These are phyloP conservation scores for Aspergillus jensenii DNA, from an alignment of 2,329 filamentous ascomycete species.

Conservation along the genomic window DNA sequence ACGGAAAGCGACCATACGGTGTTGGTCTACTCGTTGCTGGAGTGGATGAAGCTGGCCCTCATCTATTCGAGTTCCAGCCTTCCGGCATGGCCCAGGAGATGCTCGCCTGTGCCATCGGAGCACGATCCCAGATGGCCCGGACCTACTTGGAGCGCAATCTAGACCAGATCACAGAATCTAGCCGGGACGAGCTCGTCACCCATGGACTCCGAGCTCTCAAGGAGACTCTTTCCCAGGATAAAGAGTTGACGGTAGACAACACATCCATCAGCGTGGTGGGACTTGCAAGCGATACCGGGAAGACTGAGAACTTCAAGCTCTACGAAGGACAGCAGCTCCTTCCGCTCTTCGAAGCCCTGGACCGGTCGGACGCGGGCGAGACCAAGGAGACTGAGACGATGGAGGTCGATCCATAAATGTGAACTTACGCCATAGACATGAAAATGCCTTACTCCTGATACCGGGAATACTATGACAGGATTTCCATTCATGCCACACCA, in stretches of 20 bases:
- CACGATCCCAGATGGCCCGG: constrained; percentile 93
- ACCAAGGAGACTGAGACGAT: constrained; percentile 48
- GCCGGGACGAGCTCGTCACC: constrained; percentile 80
- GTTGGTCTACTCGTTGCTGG: constrained; percentile 90
- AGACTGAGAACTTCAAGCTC: constrained; percentile 78
- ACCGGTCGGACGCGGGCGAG: constrained; percentile 45
- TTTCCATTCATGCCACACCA: not conserved
- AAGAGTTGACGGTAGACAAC: constrained; percentile 96
- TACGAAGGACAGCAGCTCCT: constrained; percentile 87
- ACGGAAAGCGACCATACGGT: constrained; percentile 93
- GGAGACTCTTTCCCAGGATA: constrained; percentile 94
- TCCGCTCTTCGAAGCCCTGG: constrained; percentile 75
- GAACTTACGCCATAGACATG: constrained; percentile 31
- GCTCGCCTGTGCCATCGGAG: constrained; percentile 92
- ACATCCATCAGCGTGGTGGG: constrained; percentile 88
- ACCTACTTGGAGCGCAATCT: constrained; percentile 95
- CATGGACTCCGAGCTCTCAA: constrained; percentile 90
- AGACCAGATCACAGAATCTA: constrained; percentile 74
- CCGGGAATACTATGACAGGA: constrained; percentile 6
- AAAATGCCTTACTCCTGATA: constrained; percentile 14
- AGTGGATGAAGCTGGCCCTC: constrained; percentile 88
- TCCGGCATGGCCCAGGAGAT: constrained; percentile 96
- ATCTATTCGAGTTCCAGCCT: constrained; percentile 98
- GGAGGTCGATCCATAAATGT: constrained; percentile 55
- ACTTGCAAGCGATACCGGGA: constrained; percentile 51